These are phyloP conservation scores for Fusarium verrucosum DNA, from an alignment of 2,329 filamentous ascomycete species.

Conservation along the genomic window DNA sequence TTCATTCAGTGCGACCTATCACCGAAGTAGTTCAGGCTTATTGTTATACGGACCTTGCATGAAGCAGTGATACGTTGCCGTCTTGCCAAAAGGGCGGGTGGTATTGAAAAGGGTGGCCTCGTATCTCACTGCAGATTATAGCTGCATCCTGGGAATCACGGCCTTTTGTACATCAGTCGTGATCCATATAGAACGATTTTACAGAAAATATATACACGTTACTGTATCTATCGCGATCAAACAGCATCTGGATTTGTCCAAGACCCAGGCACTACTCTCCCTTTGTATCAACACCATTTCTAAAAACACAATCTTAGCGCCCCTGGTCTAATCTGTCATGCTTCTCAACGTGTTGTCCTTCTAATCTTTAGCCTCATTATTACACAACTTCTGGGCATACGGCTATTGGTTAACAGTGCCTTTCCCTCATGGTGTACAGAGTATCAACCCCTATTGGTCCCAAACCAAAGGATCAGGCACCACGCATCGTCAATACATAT, in stretches of 20 bases:
- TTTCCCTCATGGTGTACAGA: slow-evolving; percentile 2
- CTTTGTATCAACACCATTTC: neutral
- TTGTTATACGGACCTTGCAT: neutral
- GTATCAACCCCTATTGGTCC: slow-evolving; percentile 1
- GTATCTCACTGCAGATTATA: neutral
- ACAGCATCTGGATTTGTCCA: neutral
- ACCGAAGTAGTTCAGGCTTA: neutral
- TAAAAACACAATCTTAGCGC: too few species aligned
- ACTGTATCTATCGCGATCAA: neutral
- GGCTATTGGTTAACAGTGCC: neutral
- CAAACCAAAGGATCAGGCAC: neutral
- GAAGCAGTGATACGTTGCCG: neutral
- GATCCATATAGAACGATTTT: too few species aligned
- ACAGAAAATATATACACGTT: neutral
- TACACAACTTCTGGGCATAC: neutral
- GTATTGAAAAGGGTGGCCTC: neutral
- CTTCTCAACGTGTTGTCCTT: neutral
- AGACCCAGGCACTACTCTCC: too few species aligned
- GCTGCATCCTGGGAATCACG: neutral
- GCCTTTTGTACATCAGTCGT: neutral
- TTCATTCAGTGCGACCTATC: neutral
- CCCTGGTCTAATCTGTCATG: neutral
- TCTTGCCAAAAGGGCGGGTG: neutral
- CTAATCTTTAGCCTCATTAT: fast-evolving
- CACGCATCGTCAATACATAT: neutral